Base-by-base conservation (phyloP, 192 early-diverging fungal species). In the Backusella mclennaniae region DNA sequence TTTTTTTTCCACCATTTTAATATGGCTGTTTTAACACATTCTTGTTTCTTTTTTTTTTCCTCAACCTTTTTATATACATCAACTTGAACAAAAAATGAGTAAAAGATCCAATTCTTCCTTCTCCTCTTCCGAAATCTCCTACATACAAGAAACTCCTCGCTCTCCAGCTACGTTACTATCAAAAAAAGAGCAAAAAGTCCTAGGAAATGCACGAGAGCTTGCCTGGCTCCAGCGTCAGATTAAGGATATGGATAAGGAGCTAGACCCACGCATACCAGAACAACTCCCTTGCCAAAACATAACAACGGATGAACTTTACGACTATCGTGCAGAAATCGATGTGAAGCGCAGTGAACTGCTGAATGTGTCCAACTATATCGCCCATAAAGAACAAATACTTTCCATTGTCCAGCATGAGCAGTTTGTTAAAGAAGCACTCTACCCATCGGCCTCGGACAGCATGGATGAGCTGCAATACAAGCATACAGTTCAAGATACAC, bases 201-300 rank as follows among this genome's bases (percentile, higher is more conserved):
- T 76, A 3, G 46, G 23, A 0, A 35, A 21, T 31, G 46, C 69
- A 35, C 14, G 36, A 21, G 75, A 76, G 35, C 70, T 76, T n/a
- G 75, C 69, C 0, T 76, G 75, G 75, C 67, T 76, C 12, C 3
- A 76, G 17, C 26, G 42, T 21, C 75, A 76, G 41, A 70, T 76
- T 17, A 3, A 8, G 8, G 19, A 44, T 1, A 9, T 36, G 29
- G 74, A 44, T 9, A 67, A 23, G 4, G 38, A 41, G 1, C 12
- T 59, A 3, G 14, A 75, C 5, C 39, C 26, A 9, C 15, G 9
- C 3, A n/a, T 14, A 21, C 12, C 35, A 17, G 4, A 29, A 35
- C 63, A 23, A 9, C 23, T 8, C 11, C 12, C 8, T 14, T 7
- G 19, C 19, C 35, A 35, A 21, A 75, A 11, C 3, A 8, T 63